Percentiles rank a stretch among this genome's conserved stretches.
Conservation (phyloP, 1,284 basidiomycete genomes). For the Abortiporus biennis region DNA sequence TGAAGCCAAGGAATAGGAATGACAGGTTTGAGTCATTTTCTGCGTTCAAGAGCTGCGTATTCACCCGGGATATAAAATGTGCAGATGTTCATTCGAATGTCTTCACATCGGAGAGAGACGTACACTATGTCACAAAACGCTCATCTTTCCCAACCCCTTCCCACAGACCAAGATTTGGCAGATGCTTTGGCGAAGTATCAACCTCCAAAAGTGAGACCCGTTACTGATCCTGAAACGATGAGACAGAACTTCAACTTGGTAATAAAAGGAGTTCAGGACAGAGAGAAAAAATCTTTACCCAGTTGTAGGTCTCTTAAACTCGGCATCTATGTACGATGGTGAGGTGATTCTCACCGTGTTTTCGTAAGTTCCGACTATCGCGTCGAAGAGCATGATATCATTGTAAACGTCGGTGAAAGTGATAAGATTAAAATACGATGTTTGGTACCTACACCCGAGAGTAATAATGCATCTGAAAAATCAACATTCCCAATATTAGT, state of each 20-base stretch:
- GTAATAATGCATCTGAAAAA: neutral
- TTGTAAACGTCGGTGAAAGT: slow-evolving; percentile 4
- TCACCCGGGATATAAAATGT: too few relatives aligned
- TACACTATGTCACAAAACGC: slow-evolving; percentile 12
- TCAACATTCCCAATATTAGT: slow-evolving; percentile 1
- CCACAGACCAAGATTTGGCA: slow-evolving; percentile 10
- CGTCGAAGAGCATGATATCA: neutral
- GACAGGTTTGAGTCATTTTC: too few relatives aligned
- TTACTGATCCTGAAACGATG: neutral
- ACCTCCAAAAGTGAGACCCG: neutral
- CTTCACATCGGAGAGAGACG: too few relatives aligned
- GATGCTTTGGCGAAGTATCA: neutral
- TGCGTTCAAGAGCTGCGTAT: too few relatives aligned
- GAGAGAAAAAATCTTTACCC: neutral
- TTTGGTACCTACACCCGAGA: neutral
- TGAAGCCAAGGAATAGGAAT: too few relatives aligned
- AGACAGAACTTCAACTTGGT: neutral
- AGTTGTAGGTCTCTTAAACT: neutral
- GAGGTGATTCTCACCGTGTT: too few relatives aligned
- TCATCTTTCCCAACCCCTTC: slow-evolving; percentile 4
- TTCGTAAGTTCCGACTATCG: neutral
- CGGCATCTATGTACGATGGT: neutral
- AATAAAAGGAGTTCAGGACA: neutral
- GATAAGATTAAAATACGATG: slow-evolving; percentile 3
- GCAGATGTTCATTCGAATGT: too few relatives aligned